Evolutionary conservation across 306 rosid species (phyloP).

Genomic region (Pyrus betulifolia): DNA sequence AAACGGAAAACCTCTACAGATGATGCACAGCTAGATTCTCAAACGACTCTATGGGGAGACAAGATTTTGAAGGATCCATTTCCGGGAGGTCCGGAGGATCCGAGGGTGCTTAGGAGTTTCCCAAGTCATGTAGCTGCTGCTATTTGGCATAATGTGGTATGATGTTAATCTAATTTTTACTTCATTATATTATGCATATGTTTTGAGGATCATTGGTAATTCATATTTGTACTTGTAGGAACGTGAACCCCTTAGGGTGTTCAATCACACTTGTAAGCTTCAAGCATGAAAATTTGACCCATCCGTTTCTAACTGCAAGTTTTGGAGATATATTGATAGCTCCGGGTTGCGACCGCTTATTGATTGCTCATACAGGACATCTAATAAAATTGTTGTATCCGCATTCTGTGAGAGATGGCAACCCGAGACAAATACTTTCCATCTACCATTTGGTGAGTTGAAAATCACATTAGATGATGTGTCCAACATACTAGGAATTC

Average conservation of each 20-base stretch:
- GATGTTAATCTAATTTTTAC: not conserved
- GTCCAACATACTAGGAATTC: not conserved
- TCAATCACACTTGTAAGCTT: not conserved
- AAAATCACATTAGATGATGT: not conserved
- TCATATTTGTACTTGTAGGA: not conserved
- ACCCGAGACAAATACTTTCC: not conserved
- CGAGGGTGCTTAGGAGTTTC: not conserved
- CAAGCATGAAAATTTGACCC: not conserved
- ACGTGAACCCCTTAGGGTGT: not conserved
- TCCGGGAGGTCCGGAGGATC: not conserved
- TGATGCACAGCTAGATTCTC: no score
- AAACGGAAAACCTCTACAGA: no score
- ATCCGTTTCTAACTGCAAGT: not conserved
- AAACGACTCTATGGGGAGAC: not conserved
- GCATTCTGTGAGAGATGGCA: constrained; percentile 4
- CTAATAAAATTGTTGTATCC: not conserved
- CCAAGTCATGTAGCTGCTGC: not conserved
- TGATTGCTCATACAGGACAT: not conserved
- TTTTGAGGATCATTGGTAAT: not conserved
- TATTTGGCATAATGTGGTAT: not conserved
- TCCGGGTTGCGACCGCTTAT: not conserved
- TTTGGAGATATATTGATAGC: not conserved
- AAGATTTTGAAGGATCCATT: not conserved
- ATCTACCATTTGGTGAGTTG: not conserved
- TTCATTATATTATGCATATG: not conserved